Percentiles rank a stretch among this genome's conserved stretches.
These are phyloP conservation scores for Plasmodium yoelii DNA, from an alignment of 169 alveolate species.

Conservation along the genomic window DNA sequence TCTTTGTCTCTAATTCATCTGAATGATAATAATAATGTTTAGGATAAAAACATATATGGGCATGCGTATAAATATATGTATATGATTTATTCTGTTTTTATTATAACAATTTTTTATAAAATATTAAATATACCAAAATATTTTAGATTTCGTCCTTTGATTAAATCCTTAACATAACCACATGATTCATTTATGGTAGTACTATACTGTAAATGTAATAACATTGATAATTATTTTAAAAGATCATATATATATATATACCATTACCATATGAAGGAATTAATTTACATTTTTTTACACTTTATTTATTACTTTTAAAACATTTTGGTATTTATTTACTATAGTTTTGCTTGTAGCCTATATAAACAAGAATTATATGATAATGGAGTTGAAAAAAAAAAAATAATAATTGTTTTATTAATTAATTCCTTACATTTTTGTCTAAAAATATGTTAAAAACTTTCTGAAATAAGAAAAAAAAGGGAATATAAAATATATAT, in stretches of 20 bases:
- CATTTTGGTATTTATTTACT: conserved; percentile 8
- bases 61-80: neutral
- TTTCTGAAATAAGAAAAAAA: conserved; percentile 48
- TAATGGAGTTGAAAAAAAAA: conserved; percentile 9
- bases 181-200: conserved; percentile 46
- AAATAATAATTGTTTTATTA: neutral
- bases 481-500: conserved; percentile 5
- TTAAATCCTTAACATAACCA: conserved; percentile 35
- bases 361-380: conserved; percentile 9
- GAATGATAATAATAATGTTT: neutral
- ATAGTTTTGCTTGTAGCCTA: conserved; percentile 34
- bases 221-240: neutral
- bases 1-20: conserved; percentile 44
- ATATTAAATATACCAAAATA: conserved; percentile 52
- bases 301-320: conserved; percentile 43
- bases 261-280: neutral
- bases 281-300: neutral
- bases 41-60: neutral
- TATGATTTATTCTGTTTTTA: neutral
- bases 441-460: conserved; percentile 72
- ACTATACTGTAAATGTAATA: conserved; percentile 31
- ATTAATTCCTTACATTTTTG: conserved; percentile 50
- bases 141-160: conserved; percentile 52
- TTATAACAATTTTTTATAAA: neutral
- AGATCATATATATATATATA: neutral